A percentile compares a stretch with the other conserved stretches of the same genome.
phyloP scores from a whole-genome alignment of 208 protist genomes.

The Porcisia deanei region DNA sequence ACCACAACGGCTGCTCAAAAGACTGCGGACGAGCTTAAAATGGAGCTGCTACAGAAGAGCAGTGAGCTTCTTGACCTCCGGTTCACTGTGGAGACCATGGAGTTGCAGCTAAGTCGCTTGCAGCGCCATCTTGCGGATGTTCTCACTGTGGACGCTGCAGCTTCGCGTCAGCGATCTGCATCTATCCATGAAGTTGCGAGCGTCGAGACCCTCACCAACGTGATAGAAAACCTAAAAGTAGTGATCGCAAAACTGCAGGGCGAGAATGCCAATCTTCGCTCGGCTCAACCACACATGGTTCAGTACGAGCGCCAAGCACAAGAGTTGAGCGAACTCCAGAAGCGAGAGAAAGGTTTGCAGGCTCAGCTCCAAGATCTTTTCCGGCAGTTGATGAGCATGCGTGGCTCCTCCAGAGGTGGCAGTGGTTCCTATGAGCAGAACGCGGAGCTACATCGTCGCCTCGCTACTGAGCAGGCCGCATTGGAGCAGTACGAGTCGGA shows the following conservation, averaged over 20 bases:
- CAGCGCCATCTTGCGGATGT: slow-evolving; percentile 72
- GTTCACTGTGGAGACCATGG: slow-evolving; percentile 68
- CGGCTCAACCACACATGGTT: slow-evolving; percentile 22
- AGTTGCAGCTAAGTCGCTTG: slow-evolving; percentile 56
- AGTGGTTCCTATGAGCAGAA: slow-evolving; percentile 3
- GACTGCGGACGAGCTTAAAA: slow-evolving; percentile 31
- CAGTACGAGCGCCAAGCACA: slow-evolving; percentile 53
- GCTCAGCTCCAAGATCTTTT: slow-evolving; percentile 28
- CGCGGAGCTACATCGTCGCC: slow-evolving; percentile 43
- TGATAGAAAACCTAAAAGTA: slow-evolving; percentile 77
- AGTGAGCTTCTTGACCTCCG: slow-evolving; percentile 74
- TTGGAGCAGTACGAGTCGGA: slow-evolving; percentile 62
- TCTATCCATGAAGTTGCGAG: slow-evolving; percentile 11
- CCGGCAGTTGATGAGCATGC: slow-evolving; percentile 22
- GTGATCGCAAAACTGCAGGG: slow-evolving; percentile 72
- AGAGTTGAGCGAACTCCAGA: slow-evolving; percentile 57
- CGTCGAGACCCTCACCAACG: slow-evolving; percentile 43
- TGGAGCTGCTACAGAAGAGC: slow-evolving; percentile 45
- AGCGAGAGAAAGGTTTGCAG: slow-evolving; percentile 44
- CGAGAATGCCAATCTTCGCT: slow-evolving; percentile 68
- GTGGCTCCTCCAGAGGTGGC: slow-evolving; percentile 21
- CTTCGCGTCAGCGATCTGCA: not conserved
- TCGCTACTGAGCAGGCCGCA: slow-evolving; percentile 56
- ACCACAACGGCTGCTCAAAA: slow-evolving; percentile 17
- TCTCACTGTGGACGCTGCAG: slow-evolving; percentile 40